A percentile compares a stretch with the other conserved stretches of the same genome.
phyloP scores from a whole-genome alignment of 768 basidiomycete genomes.

The Tulasnella sp. region DNA sequence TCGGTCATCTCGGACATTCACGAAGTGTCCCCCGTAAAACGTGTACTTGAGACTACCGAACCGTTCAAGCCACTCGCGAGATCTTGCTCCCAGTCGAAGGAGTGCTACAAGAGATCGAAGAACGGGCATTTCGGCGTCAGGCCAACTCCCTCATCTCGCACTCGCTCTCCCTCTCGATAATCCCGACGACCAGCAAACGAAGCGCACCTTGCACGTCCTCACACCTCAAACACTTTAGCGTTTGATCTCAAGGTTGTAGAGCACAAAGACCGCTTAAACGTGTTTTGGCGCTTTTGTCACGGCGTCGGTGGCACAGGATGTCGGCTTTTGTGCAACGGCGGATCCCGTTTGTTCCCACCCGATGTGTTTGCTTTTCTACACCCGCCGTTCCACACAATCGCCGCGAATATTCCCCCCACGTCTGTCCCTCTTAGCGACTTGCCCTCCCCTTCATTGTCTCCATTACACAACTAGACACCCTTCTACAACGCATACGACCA shows the following conservation, averaged over 20 bases:
- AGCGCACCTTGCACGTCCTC: not conserved
- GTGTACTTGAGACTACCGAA: not conserved
- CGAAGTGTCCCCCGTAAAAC: not conserved
- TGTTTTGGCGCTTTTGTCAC: not conserved
- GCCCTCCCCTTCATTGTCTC: not conserved
- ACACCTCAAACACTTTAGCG: not conserved
- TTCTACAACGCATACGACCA: not conserved
- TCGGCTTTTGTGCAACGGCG: not conserved
- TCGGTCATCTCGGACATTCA: not conserved
- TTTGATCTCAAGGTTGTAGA: not conserved
- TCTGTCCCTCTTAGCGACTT: not conserved
- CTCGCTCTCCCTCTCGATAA: too few relatives aligned
- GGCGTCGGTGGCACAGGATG: not conserved
- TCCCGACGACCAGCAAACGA: not conserved
- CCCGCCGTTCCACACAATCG: not conserved
- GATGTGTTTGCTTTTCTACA: conserved; percentile 2
- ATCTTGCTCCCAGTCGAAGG: not conserved
- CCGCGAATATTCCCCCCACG: not conserved
- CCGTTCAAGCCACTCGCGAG: not conserved
- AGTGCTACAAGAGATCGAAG: too few relatives aligned
- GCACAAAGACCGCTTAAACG: not conserved
- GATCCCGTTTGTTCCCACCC: not conserved
- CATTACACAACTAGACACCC: not conserved
- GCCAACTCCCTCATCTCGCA: not conserved
- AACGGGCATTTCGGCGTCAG: too few relatives aligned